Conservation (phyloP, 768 basidiomycete genomes). For the Psilocybe cubensis region DNA sequence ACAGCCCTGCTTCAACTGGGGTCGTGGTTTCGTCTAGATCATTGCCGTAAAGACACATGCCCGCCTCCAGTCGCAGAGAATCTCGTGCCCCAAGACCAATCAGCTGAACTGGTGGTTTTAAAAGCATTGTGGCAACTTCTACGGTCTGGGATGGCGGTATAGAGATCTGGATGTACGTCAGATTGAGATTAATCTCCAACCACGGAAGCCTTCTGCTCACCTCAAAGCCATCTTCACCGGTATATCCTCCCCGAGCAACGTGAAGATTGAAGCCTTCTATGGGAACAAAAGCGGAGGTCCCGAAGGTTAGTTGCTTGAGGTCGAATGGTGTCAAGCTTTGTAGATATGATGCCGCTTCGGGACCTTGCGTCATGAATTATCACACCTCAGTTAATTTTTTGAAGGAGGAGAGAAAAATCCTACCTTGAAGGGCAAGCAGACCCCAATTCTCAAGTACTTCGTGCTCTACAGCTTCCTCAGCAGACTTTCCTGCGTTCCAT, state of each 20-base stretch:
- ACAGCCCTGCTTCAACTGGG: constrained; percentile 89
- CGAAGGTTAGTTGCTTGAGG: constrained; percentile 78
- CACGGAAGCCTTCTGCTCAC: constrained; percentile 36
- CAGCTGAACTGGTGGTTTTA: constrained; percentile 71
- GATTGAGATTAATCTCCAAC: neutral
- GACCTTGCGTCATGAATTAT: constrained; percentile 50
- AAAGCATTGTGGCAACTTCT: constrained; percentile 69
- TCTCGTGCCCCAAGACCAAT: constrained; percentile 93
- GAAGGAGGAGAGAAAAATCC: constrained; percentile 9
- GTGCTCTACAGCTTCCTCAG: constrained; percentile 69
- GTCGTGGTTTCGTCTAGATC: constrained; percentile 88
- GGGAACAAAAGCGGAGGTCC: constrained; percentile 79
- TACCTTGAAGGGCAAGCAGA: constrained; percentile 88
- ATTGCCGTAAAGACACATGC: constrained; percentile 95
- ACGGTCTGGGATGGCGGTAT: constrained; percentile 80
- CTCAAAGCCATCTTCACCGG: constrained; percentile 99
- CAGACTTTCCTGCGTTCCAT: constrained; percentile 72
- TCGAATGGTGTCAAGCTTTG: constrained; percentile 79
- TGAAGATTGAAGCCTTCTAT: constrained; percentile 82
- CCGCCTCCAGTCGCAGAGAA: constrained; percentile 92
- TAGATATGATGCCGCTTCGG: constrained; percentile 78
- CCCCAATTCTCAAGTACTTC: constrained; percentile 87
- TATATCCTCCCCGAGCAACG: constrained; percentile 94
- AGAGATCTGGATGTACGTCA: constrained; percentile 64
- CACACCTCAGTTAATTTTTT: neutral